These are phyloP conservation scores for Penicillium parvum DNA, from an alignment of 495 filamentous ascomycete genomes.

Conservation along the genomic window DNA sequence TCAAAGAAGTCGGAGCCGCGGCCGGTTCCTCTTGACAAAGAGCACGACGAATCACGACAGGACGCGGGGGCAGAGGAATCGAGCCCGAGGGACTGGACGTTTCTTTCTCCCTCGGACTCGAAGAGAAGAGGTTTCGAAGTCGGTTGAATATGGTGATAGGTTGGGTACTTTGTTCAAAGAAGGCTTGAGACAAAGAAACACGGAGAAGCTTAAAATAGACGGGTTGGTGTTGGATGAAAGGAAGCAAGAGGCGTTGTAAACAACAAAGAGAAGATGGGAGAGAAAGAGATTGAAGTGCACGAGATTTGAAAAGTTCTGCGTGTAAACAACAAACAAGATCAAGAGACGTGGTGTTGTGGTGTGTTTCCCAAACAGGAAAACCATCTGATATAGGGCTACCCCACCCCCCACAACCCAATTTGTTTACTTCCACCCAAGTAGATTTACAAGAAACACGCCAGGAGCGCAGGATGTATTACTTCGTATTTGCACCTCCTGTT, in stretches of 20 bases:
- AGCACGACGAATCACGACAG: neutral
- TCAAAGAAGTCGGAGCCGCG: neutral
- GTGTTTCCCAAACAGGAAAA: neutral
- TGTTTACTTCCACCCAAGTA: too few relatives aligned
- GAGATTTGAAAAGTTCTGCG: neutral
- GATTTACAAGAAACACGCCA: neutral
- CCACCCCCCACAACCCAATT: too few relatives aligned
- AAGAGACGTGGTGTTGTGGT: too few relatives aligned
- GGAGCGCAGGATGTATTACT: conserved; percentile 16
- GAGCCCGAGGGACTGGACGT: neutral
- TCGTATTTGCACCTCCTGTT: conserved; percentile 25
- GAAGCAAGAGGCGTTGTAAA: neutral
- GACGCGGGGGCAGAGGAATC: neutral
- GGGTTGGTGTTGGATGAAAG: too few relatives aligned
- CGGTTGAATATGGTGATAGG: neutral
- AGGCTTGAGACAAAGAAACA: neutral
- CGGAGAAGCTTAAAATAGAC: conserved; percentile 1
- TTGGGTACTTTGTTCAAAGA: neutral
- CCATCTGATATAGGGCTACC: too few relatives aligned
- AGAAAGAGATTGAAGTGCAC: neutral
- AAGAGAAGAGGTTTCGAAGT: neutral
- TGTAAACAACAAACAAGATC: neutral
- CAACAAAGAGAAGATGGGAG: neutral
- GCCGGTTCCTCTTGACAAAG: neutral
- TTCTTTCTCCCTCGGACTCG: neutral